Evolutionary conservation across 768 basidiomycete genomes (phyloP).

Genomic region (Xanthoconium stramineum): DNA sequence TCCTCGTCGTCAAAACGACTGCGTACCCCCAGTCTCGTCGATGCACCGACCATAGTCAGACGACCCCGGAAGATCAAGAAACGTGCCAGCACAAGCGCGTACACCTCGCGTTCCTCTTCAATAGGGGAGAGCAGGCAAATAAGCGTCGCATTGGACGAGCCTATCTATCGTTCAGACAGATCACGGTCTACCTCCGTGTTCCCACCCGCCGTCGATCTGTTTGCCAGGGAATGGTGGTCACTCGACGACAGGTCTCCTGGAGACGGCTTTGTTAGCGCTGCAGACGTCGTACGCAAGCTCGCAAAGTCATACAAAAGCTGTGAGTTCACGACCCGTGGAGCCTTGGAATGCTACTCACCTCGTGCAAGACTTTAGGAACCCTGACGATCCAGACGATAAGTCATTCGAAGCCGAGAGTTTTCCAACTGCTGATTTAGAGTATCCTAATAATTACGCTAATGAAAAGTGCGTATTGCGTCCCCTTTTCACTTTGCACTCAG

Average conservation of each 20-base stretch:
- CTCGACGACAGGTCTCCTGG: constrained; percentile 53
- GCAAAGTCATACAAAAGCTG: constrained; percentile 70
- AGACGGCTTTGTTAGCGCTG: constrained; percentile 55
- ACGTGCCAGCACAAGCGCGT: constrained; percentile 15
- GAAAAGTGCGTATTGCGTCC: constrained; percentile 51
- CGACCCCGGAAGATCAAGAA: constrained; percentile 27
- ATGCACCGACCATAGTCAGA: not conserved
- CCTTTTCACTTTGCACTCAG: not conserved
- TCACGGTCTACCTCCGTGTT: constrained; percentile 64
- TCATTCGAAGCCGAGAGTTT: constrained; percentile 61
- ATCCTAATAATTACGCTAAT: constrained; percentile 65
- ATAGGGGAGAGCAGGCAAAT: constrained; percentile 43
- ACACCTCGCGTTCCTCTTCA: constrained; percentile 38
- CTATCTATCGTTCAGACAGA: constrained; percentile 52
- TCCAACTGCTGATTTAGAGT: constrained; percentile 73
- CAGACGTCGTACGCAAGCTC: constrained; percentile 56
- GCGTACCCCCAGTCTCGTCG: constrained; percentile 10
- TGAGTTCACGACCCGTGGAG: constrained; percentile 35
- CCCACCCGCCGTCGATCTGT: constrained; percentile 29
- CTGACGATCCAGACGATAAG: constrained; percentile 55
- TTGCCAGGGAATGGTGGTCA: constrained; percentile 45
- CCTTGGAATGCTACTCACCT: constrained; percentile 12
- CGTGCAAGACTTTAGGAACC: constrained; percentile 65
- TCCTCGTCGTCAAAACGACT: constrained; percentile 27
- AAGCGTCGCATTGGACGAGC: constrained; percentile 44